These are phyloP conservation scores for Hirschfeldia incana DNA, from an alignment of 345 rosid species.

Conservation along the genomic window DNA sequence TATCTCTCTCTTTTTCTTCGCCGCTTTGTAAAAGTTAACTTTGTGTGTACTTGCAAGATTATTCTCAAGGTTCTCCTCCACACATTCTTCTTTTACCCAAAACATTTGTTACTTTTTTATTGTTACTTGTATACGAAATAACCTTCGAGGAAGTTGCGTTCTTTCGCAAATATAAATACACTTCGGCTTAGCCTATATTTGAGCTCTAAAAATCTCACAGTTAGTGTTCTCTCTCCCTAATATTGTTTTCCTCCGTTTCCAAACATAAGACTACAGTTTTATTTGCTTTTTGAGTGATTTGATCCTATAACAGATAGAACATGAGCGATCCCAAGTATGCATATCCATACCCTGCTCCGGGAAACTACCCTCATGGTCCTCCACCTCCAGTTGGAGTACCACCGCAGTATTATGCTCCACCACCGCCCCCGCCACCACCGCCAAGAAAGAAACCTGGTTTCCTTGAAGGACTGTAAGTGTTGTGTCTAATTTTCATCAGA, in stretches of 20 bases:
- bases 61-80: constrained; percentile 5
- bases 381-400: constrained; percentile 64
- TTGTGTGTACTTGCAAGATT: constrained; percentile 19
- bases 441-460: constrained; percentile 46
- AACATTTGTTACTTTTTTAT: neutral
- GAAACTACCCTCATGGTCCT: constrained; percentile 28
- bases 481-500: neutral
- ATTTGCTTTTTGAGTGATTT: neutral
- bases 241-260: constrained; percentile 8
- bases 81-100: neutral
- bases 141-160: neutral
- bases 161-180: constrained; percentile 30
- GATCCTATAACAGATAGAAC: neutral
- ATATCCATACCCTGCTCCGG: constrained; percentile 60
- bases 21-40: neutral
- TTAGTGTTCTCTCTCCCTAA: neutral
- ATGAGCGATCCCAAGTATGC: constrained; percentile 59
- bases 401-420: constrained; percentile 48
- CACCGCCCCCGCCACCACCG: constrained; percentile 40
- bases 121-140: neutral
- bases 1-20: neutral
- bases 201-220: neutral
- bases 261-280: neutral
- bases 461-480: constrained; percentile 54
- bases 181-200: neutral